Percentiles rank a stretch among this genome's conserved stretches.
Evolutionary conservation across 306 rosid genomes (phyloP).

Genomic region (Fragaria nilgerrensis): DNA sequence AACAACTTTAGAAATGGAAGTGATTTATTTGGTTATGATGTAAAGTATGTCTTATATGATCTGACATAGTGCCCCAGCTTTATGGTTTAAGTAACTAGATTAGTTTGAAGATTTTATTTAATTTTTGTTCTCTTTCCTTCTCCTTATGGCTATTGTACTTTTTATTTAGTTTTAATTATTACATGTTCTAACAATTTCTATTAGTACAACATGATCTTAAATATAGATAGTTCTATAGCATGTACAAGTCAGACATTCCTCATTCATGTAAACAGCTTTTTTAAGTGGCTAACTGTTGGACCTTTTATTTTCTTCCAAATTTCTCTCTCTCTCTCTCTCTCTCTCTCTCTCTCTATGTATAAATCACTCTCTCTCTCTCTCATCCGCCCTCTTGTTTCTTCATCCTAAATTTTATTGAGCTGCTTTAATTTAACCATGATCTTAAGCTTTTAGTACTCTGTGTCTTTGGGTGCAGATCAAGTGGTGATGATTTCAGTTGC

Average conservation of each 20-base stretch:
- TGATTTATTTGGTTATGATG: background rate
- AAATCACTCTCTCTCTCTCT: no score
- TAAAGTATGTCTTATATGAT: background rate
- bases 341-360: no score
- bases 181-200: background rate
- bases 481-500: slow-evolving; percentile 91
- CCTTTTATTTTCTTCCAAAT: background rate
- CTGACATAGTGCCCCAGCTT: background rate
- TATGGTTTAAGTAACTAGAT: background rate
- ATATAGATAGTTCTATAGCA: background rate
- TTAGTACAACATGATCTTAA: background rate
- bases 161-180: background rate
- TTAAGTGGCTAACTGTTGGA: background rate
- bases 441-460: slow-evolving; percentile 9
- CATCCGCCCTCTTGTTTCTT: background rate
- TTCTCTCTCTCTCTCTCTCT: background rate
- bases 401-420: background rate
- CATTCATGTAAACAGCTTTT: background rate
- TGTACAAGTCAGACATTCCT: no score
- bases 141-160: background rate
- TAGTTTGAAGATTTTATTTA: background rate
- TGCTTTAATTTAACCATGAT: background rate
- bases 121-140: background rate
- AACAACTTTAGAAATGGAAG: background rate
- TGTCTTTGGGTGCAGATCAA: slow-evolving; percentile 59